Evolutionary conservation across 371 early-diverging fungal genomes (phyloP).

Genomic region (Actinomortierella ambigua): DNA sequence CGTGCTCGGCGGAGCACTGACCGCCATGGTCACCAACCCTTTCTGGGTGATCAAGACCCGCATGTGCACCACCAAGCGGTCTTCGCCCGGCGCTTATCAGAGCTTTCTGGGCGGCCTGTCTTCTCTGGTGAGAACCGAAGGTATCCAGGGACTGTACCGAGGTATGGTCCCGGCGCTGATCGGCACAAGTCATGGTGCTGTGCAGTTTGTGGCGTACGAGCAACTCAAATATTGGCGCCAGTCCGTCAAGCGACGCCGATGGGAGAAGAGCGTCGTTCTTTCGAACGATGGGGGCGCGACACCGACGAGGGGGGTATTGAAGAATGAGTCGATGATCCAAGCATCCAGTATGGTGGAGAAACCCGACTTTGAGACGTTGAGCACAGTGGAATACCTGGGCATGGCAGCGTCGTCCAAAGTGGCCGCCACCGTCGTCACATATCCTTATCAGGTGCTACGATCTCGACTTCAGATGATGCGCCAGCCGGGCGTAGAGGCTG

Average conservation of each 20-base stretch:
- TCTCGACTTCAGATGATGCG: slow-evolving; percentile 80
- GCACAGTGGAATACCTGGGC: slow-evolving; percentile 75
- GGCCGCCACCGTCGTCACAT: slow-evolving; percentile 86
- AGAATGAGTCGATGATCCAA: slow-evolving; percentile 16
- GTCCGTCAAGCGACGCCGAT: slow-evolving; percentile 40
- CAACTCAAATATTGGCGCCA: slow-evolving; percentile 84
- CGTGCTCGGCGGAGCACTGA: slow-evolving; percentile 68
- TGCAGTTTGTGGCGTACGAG: slow-evolving; percentile 97
- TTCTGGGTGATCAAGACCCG: slow-evolving; percentile 96
- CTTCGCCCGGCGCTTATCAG: slow-evolving; percentile 74
- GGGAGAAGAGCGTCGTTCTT: slow-evolving; percentile 30
- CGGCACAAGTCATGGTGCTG: slow-evolving; percentile 92
- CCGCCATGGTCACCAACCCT: slow-evolving; percentile 87
- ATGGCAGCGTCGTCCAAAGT: slow-evolving; percentile 92
- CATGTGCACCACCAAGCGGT: slow-evolving; percentile 78
- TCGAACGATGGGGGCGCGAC: slow-evolving; percentile 5
- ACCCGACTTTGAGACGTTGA: slow-evolving; percentile 49
- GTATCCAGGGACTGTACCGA: slow-evolving; percentile 82
- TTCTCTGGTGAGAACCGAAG: slow-evolving; percentile 58
- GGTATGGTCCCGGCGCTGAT: slow-evolving; percentile 90
- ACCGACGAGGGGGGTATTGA: slow-evolving; percentile 17
- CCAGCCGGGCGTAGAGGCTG: slow-evolving; percentile 38
- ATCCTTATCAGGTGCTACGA: slow-evolving; percentile 94
- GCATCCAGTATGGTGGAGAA: slow-evolving; percentile 23
- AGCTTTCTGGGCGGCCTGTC: slow-evolving; percentile 57